Evolutionary conservation across 2,329 filamentous ascomycete species (phyloP).

Genomic region (Zelopaecilomyces penicillatus): DNA sequence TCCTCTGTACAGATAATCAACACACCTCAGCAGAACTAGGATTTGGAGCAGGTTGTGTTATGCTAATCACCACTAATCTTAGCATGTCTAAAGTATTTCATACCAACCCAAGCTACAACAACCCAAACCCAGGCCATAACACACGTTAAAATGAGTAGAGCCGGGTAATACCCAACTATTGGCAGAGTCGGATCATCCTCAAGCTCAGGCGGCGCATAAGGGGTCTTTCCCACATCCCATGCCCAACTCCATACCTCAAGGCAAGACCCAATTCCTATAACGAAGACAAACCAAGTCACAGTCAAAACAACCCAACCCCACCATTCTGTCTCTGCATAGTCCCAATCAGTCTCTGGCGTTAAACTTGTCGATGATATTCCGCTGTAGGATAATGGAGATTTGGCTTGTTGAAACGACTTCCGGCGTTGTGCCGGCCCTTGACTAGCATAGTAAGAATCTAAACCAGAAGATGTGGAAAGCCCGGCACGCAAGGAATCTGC

Average conservation of each 20-base stretch:
- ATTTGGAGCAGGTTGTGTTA: too few species aligned
- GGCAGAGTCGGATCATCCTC: constrained; percentile 92
- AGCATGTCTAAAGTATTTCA: constrained; percentile 98
- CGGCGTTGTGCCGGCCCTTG: constrained; percentile 34
- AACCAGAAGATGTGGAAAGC: constrained; percentile 43
- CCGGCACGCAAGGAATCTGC: constrained; percentile 35
- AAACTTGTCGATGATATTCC: constrained; percentile 42
- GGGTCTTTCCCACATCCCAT: constrained; percentile 95
- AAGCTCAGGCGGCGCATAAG: constrained; percentile 88
- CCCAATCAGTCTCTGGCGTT: constrained; percentile 56
- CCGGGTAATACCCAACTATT: constrained; percentile 95
- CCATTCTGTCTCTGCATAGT: constrained; percentile 92
- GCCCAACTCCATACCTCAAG: constrained; percentile 97
- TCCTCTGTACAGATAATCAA: too few species aligned
- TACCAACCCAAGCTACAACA: constrained; percentile 91
- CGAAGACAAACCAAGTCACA: constrained; percentile 92
- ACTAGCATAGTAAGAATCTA: constrained; percentile 54
- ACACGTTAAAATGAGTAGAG: constrained; percentile 81
- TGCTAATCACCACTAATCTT: constrained; percentile 67
- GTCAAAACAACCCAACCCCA: constrained; percentile 94
- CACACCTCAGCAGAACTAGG: too few species aligned
- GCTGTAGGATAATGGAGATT: constrained; percentile 52
- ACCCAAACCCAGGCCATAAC: constrained; percentile 99
- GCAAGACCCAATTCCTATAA: constrained; percentile 92
- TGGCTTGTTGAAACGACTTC: constrained; percentile 43